Conservation (phyloP, 768 basidiomycete species). For the Piloderma croceum region DNA sequence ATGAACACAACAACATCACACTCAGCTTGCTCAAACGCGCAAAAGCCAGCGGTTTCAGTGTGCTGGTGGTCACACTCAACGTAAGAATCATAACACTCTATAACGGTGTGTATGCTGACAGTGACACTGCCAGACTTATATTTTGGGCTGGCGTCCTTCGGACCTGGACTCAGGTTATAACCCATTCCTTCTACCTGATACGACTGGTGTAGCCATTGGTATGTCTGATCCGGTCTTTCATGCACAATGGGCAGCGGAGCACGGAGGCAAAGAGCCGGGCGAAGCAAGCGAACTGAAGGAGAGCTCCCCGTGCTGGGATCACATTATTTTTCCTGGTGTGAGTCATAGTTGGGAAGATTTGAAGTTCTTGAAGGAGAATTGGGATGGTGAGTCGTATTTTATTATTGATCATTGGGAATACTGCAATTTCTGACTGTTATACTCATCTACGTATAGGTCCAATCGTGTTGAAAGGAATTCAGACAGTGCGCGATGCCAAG, state of each 20-base stretch:
- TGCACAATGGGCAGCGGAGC: slow-evolving; percentile 34
- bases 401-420: no score
- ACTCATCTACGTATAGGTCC: no score
- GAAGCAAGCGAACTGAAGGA: slow-evolving; percentile 28
- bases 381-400: no score
- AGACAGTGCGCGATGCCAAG: slow-evolving; percentile 43
- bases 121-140: no score
- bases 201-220: slow-evolving; percentile 36
- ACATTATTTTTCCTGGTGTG: slow-evolving; percentile 33
- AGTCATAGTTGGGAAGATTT: slow-evolving; percentile 44
- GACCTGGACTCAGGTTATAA: slow-evolving; percentile 36
- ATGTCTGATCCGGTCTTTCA: slow-evolving; percentile 45
- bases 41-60: slow-evolving; percentile 35
- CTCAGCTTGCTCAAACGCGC: slow-evolving; percentile 38
- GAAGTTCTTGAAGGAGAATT: slow-evolving; percentile 36
- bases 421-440: no score
- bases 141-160: slow-evolving; percentile 40
- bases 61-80: slow-evolving; percentile 44
- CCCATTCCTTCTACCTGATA: slow-evolving; percentile 30
- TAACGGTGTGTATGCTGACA: no score
- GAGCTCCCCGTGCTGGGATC: slow-evolving; percentile 26
- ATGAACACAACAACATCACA: slow-evolving; percentile 38
- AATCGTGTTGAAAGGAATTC: slow-evolving; percentile 45
- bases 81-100: no score
- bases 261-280: slow-evolving; percentile 17